A percentile compares a stretch with the other conserved stretches of the same genome.
Conservation (phyloP, 129 eudicot species). For the Flaveria brownii region DNA sequence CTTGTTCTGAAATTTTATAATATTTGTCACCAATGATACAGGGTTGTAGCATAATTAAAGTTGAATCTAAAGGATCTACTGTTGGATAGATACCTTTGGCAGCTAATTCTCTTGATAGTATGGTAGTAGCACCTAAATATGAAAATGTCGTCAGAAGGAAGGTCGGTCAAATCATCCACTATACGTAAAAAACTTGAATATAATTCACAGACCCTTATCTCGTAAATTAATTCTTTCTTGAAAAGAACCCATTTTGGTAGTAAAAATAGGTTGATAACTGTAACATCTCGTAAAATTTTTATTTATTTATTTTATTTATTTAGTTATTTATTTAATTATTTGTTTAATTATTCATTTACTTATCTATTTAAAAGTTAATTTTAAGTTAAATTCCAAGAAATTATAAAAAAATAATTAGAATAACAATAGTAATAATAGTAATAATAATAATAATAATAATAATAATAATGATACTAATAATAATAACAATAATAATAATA, state of each 20-base stretch:
- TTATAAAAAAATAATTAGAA: too few species aligned
- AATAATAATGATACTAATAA: too few species aligned
- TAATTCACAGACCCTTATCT: background rate
- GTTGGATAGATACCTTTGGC: background rate
- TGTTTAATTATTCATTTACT: too few species aligned
- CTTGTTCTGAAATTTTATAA: background rate
- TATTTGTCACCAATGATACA: background rate
- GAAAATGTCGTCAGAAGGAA: background rate
- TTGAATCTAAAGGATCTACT: background rate
- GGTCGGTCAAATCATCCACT: background rate
- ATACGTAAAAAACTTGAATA: background rate
- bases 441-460: too few species aligned
- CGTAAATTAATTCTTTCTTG: background rate
- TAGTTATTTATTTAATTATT: too few species aligned
- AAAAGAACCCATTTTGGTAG: background rate
- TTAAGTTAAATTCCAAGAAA: too few species aligned
- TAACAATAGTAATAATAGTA: too few species aligned
- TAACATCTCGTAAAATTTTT: too few species aligned
- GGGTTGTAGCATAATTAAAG: background rate
- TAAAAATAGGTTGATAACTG: constrained; percentile 19
- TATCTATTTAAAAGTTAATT: too few species aligned
- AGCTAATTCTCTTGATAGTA: background rate
- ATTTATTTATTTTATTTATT: too few species aligned
- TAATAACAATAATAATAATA: too few species aligned
- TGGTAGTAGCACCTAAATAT: background rate